Evolutionary conservation across 2,329 filamentous ascomycete species (phyloP), one percentile per base, ranked within the genome.

Genomic region (Aspergillus neotritici): DNA sequence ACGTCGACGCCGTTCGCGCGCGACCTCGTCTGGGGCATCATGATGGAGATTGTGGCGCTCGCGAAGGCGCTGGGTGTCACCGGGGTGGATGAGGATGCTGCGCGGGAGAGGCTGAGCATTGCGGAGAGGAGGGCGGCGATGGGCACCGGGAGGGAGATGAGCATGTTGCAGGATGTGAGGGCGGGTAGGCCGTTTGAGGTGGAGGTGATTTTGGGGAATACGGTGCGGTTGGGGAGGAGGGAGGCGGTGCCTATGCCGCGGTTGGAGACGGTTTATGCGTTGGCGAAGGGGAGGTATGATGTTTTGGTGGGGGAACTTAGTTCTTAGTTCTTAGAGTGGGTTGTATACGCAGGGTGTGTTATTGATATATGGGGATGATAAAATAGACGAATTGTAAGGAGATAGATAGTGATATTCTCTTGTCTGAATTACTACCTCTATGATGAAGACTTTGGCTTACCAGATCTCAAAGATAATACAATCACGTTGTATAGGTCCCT

Each of bases 141-240:
- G 4, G 57, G 56, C 4, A 41, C 48, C 3, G 72, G 71, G 0
- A 65, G 70, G 4, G 70, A 74, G 59, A 69, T 71, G 8, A 74
- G 70, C 49, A 76, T 77, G 73, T 51, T 75, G 39, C 67, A 71
- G 12, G 74, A 76, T 58, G 69, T 71, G 9, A 60, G 62, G 29
- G 49, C 57, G 13, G 62, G 61, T 1, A 58, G 71, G 16, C 56
- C 61, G 5, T 71, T 74, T 57, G 74, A 76, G 51, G 68, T 75
- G 3, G 74, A 76, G 46, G 72, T 72, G 1, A 75, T 77, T 40
- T 47, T 76, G 6, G 73, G 74, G 1, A 74, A 74, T 49, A 55
- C 65, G 0, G 60, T 76, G 4, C 59, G 65, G 34, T 53, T 72
- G 45, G 74, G 64, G 1, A 61, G 62, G 49, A 55, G 60, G 31